Percentiles rank a stretch among this genome's conserved stretches.
Evolutionary conservation across 441 rosid species (phyloP).

Genomic region (Eutrema salsugineum): DNA sequence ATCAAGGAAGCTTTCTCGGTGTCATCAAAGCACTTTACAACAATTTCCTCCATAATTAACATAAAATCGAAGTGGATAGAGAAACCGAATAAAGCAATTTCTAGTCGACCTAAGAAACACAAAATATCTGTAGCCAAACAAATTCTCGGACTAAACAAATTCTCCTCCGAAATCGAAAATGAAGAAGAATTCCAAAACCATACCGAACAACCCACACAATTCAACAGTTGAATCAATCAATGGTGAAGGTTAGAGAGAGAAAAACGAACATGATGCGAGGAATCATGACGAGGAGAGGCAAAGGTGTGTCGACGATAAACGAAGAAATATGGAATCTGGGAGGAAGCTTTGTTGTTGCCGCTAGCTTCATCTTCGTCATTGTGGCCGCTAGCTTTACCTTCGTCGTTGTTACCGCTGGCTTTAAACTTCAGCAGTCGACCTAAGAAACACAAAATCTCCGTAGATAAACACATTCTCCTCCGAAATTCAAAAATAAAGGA

Average conservation of each 20-base stretch:
- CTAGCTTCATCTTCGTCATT: slow-evolving; percentile 26
- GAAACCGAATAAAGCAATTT: no score
- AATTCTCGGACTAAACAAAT: neutral
- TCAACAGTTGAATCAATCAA: neutral
- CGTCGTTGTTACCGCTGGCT: no score
- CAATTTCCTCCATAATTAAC: neutral
- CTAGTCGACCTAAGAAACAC: no score
- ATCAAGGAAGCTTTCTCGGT: slow-evolving; percentile 1
- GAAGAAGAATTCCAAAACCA: neutral
- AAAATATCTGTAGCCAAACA: no score
- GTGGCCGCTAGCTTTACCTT: no score
- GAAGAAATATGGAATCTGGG: slow-evolving; percentile 42
- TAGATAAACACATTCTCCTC: neutral
- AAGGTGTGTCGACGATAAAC: slow-evolving; percentile 52
- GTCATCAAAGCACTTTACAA: slow-evolving; percentile 8
- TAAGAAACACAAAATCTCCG: neutral
- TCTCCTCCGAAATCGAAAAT: neutral
- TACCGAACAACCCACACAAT: neutral
- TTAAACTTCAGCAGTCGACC: no score
- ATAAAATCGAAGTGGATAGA: neutral
- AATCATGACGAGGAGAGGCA: slow-evolving; percentile 43
- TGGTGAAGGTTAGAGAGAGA: neutral
- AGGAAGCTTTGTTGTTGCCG: neutral
- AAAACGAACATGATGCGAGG: slow-evolving; percentile 65
- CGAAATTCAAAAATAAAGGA: no score